phyloP scores from a whole-genome alignment of 2,329 filamentous ascomycete species.

The Nemania sp. region DNA sequence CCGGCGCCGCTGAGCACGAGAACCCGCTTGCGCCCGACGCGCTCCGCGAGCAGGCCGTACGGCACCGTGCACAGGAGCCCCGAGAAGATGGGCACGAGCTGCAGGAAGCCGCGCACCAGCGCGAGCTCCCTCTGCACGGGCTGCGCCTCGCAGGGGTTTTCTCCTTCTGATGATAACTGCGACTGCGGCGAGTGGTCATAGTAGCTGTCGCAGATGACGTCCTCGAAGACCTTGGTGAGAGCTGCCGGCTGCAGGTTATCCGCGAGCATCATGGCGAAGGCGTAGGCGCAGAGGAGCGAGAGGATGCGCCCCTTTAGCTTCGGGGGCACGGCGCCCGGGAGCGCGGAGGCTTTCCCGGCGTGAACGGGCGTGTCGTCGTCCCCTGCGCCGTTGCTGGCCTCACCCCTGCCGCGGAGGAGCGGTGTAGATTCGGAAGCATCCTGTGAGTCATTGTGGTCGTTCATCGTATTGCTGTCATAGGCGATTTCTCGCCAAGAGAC shows the following conservation, averaged over 20 bases:
- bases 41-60: slow-evolving; percentile 13
- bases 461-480: neutral
- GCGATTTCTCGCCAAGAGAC: too few relatives aligned
- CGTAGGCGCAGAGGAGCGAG: neutral
- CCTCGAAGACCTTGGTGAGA: slow-evolving; percentile 7
- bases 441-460: neutral
- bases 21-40: slow-evolving; percentile 11
- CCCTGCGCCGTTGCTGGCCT: neutral
- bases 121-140: slow-evolving; percentile 17
- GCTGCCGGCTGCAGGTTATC: slow-evolving; percentile 13
- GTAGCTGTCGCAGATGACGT: slow-evolving; percentile 8
- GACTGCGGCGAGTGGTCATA: neutral
- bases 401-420: neutral
- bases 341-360: too few relatives aligned
- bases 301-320: slow-evolving; percentile 26
- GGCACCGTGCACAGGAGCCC: slow-evolving; percentile 18
- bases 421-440: slow-evolving; percentile 1
- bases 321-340: neutral
- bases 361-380: too few relatives aligned
- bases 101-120: slow-evolving; percentile 5
- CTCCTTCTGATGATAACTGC: neutral
- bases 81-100: slow-evolving; percentile 12
- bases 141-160: neutral
- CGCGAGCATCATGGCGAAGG: slow-evolving; percentile 13
- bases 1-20: slow-evolving; percentile 17